Conservation (phyloP, 495 filamentous ascomycete genomes). For the Parathielavia appendiculata region DNA sequence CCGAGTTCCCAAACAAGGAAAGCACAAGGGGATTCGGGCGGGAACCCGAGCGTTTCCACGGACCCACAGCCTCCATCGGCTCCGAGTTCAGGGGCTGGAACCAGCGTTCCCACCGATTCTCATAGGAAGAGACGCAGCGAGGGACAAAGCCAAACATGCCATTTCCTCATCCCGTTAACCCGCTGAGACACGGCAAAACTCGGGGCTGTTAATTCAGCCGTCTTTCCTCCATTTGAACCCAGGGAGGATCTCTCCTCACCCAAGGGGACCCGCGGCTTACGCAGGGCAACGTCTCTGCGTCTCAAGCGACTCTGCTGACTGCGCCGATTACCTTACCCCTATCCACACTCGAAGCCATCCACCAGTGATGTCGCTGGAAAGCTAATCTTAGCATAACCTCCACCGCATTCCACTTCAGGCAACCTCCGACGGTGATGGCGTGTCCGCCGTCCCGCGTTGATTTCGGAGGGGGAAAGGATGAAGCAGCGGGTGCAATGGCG, state of each 20-base stretch:
- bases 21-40: slow-evolving; percentile 16
- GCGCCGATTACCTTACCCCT: not conserved
- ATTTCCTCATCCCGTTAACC: not conserved
- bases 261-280: too few species aligned
- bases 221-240: too few species aligned
- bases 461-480: slow-evolving; percentile 3
- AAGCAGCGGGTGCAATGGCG: not conserved
- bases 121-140: slow-evolving; percentile 15
- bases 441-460: not conserved
- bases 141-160: slow-evolving; percentile 1
- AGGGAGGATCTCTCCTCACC: too few species aligned
- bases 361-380: not conserved
- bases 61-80: slow-evolving; percentile 7
- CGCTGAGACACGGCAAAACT: too few species aligned
- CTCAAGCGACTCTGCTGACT: too few species aligned
- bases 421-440: not conserved
- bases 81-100: slow-evolving; percentile 4
- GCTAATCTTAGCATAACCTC: not conserved
- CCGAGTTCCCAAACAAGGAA: slow-evolving; percentile 27
- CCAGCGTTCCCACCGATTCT: slow-evolving; percentile 6
- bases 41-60: slow-evolving; percentile 15
- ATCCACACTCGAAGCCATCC: not conserved
- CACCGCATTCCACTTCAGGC: slow-evolving; percentile 4
- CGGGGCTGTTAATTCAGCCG: too few species aligned
- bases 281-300: too few species aligned